A percentile compares a stretch with the other conserved stretches of the same genome.
phyloP scores from a whole-genome alignment of 1,284 basidiomycete genomes.

The Rhizoctonia solani region DNA sequence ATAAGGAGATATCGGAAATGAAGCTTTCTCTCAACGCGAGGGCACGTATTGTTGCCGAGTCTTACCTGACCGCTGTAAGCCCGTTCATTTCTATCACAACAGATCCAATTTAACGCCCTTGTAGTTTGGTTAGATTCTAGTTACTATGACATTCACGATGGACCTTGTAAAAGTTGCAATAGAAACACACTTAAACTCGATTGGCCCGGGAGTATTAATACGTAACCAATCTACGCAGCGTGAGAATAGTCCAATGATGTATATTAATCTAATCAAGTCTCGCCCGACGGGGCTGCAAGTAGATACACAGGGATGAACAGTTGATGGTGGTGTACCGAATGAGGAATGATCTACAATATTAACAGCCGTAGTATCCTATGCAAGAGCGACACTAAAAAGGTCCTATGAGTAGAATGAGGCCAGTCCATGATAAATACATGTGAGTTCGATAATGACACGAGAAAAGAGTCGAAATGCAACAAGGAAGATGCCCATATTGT shows the following conservation, averaged over 20 bases:
- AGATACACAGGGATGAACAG: too few species aligned
- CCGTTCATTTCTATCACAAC: neutral
- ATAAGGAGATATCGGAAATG: constrained; percentile 90
- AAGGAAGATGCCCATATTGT: neutral
- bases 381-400: neutral
- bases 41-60: constrained; percentile 96
- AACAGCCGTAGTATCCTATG: neutral
- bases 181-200: neutral
- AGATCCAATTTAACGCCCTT: neutral
- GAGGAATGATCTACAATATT: neutral
- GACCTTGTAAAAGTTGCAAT: neutral
- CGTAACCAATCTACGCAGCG: neutral
- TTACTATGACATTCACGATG: neutral
- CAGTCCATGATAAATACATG: neutral
- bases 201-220: neutral
- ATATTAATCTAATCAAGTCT: neutral
- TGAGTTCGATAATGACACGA: neutral
- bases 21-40: constrained; percentile 92
- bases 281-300: too few species aligned
- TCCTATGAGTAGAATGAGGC: neutral
- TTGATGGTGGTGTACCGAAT: too few species aligned
- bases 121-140: constrained; percentile 32
- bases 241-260: neutral
- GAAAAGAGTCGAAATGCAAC: neutral
- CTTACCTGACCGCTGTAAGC: constrained; percentile 75